These are phyloP conservation scores for Colletotrichum brevisporum DNA, from an alignment of 2,329 filamentous ascomycete species.

Conservation along the genomic window DNA sequence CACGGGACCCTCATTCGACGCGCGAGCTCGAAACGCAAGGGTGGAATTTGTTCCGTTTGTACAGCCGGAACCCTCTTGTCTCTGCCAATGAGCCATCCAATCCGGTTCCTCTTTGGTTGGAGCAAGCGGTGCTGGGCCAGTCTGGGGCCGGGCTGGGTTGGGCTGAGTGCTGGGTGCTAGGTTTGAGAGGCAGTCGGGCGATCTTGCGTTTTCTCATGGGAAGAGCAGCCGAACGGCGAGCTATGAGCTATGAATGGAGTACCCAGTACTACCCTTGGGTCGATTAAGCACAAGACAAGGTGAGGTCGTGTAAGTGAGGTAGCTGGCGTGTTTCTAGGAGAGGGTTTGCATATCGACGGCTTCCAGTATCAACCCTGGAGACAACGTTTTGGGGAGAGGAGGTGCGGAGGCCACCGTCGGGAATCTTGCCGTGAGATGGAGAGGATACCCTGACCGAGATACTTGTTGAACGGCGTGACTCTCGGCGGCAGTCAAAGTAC, in stretches of 20 bases:
- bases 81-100: constrained; percentile 12
- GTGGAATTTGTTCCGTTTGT: constrained; percentile 24
- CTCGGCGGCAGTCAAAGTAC: neutral
- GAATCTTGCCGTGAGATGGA: constrained; percentile 10
- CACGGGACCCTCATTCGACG: constrained; percentile 1
- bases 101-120: neutral
- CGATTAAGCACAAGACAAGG: constrained; percentile 31
- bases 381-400: constrained; percentile 16
- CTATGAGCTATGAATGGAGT: constrained; percentile 18
- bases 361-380: constrained; percentile 36
- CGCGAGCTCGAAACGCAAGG: constrained; percentile 23
- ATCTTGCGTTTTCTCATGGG: constrained; percentile 20
- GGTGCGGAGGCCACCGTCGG: constrained; percentile 23
- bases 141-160: neutral
- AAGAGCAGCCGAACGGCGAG: constrained; percentile 2
- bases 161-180: neutral
- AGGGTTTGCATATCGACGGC: constrained; percentile 27
- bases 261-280: constrained; percentile 2
- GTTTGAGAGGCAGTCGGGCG: constrained; percentile 19
- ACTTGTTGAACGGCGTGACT: neutral
- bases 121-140: neutral
- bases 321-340: constrained; percentile 34
- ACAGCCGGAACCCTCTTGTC: neutral
- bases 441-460: neutral
- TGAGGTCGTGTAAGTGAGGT: constrained; percentile 22